These are phyloP conservation scores for Serendipita vermifera DNA, from an alignment of 768 basidiomycete species.

Conservation along the genomic window DNA sequence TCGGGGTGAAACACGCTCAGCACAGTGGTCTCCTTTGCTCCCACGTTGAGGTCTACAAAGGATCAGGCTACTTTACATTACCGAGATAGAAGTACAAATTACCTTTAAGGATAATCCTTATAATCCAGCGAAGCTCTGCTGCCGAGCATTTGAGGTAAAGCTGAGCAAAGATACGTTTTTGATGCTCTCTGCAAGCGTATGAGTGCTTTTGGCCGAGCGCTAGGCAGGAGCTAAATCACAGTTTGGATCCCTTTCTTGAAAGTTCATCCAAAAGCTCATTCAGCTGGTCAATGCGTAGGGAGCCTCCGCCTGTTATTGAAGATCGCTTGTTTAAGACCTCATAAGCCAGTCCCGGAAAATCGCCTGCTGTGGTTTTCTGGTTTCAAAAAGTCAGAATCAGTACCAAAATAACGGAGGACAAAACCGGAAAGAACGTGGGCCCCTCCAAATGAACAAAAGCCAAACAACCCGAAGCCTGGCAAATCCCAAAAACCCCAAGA, in stretches of 20 bases:
- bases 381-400: neutral
- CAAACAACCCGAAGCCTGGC: constrained; percentile 68
- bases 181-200: constrained; percentile 43
- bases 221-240: constrained; percentile 32
- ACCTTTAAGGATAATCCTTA: constrained; percentile 95
- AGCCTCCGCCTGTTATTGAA: constrained; percentile 59
- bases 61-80: neutral
- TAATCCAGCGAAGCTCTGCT: constrained; percentile 88
- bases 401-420: constrained; percentile 8
- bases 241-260: constrained; percentile 55
- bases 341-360: constrained; percentile 76
- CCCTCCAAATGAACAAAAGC: constrained; percentile 84
- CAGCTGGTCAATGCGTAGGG: constrained; percentile 66
- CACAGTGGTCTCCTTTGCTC: constrained; percentile 87
- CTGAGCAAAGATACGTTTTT: constrained; percentile 65
- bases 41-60: constrained; percentile 69
- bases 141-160: constrained; percentile 48
- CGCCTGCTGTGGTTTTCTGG: constrained; percentile 59
- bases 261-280: constrained; percentile 74
- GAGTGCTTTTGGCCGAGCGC: constrained; percentile 4
- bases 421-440: constrained; percentile 53
- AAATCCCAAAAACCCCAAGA: constrained; percentile 78
- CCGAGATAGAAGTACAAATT: neutral
- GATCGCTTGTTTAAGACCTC: constrained; percentile 79
- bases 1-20: constrained; percentile 88